Base-by-base conservation (phyloP, 306 rosid genomes). In the Trifolium subterraneum region DNA sequence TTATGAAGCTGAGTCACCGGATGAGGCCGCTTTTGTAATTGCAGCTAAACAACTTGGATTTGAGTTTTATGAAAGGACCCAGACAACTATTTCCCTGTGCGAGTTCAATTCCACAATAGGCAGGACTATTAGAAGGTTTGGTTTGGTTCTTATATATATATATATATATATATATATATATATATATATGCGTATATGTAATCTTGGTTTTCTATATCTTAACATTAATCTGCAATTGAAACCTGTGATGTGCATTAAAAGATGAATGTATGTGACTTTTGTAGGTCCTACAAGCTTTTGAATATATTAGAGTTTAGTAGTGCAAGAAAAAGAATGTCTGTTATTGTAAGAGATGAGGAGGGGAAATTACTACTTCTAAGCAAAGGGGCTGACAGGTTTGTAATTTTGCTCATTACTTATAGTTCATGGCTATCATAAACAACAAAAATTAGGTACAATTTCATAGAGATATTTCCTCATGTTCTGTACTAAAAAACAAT, bases 321-420 rank as follows among this genome's bases (percentile, higher is more conserved):
- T 84, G 66, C 96, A 29, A 91, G 96, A 84, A 93, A 89, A 82
- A 61, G 97, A 68, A 93, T 93, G 98, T 93, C 98, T 10, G 97
- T 89, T 50, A 88, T 93, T 33, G 72, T 91, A 64, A 85, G 91
- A 83, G 83, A 84, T 27, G 82, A 81, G 52, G 84, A 85, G 59
- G 98, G 97, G 72, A 86, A 84, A 69, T 76, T 91, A 65, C 76
- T 87, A 22, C 86, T 93, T 19, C 90, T 89, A 42, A 75, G 89
- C 82, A 93, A 93, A 83, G 98, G 97, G 6, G 98, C 98, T 48
- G 98, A 91, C 88, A 91, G 97, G 98, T 93, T 73, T 52, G 87
- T 82, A 69, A 84, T 71, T 66, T 80, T 20, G 71, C 64, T 41
- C 64, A 70, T 20, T 61, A 59, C 33, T 58, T 76, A 41, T 51